phyloP scores from a whole-genome alignment of 2,329 filamentous ascomycete species.

The Aspergillus unguis region DNA sequence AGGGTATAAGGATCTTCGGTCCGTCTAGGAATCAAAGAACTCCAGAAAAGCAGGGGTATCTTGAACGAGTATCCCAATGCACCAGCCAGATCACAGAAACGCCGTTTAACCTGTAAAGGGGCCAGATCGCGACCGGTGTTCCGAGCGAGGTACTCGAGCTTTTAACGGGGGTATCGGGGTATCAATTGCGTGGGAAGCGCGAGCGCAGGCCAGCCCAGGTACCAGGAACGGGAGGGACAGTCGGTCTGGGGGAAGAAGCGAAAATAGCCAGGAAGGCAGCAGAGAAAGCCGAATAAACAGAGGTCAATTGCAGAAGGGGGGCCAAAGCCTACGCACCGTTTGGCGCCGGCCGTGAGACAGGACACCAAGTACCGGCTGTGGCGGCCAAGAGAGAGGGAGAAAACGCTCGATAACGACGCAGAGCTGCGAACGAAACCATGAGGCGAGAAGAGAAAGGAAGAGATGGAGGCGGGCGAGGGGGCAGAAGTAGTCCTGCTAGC shows the following conservation, averaged over 20 bases:
- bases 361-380: slow-evolving; percentile 46
- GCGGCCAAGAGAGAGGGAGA: slow-evolving; percentile 36
- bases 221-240: slow-evolving; percentile 17
- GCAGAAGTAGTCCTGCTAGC: slow-evolving; percentile 11
- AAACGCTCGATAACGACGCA: slow-evolving; percentile 35
- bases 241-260: slow-evolving; percentile 13
- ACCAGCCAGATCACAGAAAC: slow-evolving; percentile 10
- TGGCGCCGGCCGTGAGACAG: slow-evolving; percentile 46
- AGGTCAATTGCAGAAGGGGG: slow-evolving; percentile 23
- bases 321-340: slow-evolving; percentile 46
- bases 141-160: slow-evolving; percentile 1
- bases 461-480: slow-evolving; percentile 16
- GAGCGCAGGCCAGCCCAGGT: slow-evolving; percentile 12
- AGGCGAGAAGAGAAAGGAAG: slow-evolving; percentile 16
- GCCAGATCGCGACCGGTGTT: slow-evolving; percentile 19
- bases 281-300: slow-evolving; percentile 19
- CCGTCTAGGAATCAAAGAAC: slow-evolving; percentile 27
- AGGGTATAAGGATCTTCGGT: slow-evolving; percentile 22
- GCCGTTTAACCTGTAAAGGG: slow-evolving; percentile 22
- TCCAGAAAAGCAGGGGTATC: slow-evolving; percentile 36
- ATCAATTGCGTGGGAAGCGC: slow-evolving; percentile 16
- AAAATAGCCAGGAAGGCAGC: slow-evolving; percentile 17
- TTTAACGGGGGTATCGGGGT: not conserved
- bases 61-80: slow-evolving; percentile 27
- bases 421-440: slow-evolving; percentile 25